These are phyloP conservation scores for Gloeostereum incarnatum DNA, from an alignment of 768 basidiomycete genomes.

Conservation along the genomic window DNA sequence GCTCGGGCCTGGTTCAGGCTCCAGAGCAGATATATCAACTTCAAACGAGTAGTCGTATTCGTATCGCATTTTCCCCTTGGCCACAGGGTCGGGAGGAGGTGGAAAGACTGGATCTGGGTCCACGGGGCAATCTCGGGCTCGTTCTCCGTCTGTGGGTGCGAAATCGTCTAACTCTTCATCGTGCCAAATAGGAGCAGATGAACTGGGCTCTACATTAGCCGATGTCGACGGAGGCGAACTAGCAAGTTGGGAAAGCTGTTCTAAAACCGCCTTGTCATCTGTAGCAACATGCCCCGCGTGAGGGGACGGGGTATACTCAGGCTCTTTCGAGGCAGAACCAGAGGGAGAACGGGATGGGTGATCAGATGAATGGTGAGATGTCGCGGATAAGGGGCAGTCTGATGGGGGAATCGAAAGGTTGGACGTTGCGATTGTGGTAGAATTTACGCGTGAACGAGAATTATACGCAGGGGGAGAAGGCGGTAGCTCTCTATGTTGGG, in stretches of 20 bases:
- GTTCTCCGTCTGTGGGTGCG: background rate
- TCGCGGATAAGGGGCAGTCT: no score
- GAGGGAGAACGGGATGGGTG: conserved; percentile 6
- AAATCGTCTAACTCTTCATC: conserved; percentile 38
- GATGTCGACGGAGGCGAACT: conserved; percentile 35
- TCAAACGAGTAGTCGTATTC: conserved; percentile 30
- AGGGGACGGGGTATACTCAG: conserved; percentile 17
- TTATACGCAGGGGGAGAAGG: conserved; percentile 5
- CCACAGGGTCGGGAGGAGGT: conserved; percentile 33
- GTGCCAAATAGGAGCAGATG: conserved; percentile 44
- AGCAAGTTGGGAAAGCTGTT: conserved; percentile 38
- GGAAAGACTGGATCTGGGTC: conserved; percentile 10
- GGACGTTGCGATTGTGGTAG: conserved; percentile 10
- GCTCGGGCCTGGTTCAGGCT: conserved; percentile 27
- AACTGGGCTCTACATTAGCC: conserved; percentile 11
- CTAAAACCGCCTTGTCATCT: conserved; percentile 54
- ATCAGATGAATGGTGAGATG: conserved; percentile 15
- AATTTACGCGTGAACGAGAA: conserved; percentile 7
- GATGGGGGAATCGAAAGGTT: no score
- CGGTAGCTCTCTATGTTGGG: no score
- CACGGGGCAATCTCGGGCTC: background rate
- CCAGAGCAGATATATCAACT: conserved; percentile 22
- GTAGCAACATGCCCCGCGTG: conserved; percentile 52
- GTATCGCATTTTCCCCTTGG: conserved; percentile 32
- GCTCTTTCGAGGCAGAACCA: background rate